Base-by-base conservation (phyloP, 129 eudicot genomes). In the Sambucus nigra region DNA sequence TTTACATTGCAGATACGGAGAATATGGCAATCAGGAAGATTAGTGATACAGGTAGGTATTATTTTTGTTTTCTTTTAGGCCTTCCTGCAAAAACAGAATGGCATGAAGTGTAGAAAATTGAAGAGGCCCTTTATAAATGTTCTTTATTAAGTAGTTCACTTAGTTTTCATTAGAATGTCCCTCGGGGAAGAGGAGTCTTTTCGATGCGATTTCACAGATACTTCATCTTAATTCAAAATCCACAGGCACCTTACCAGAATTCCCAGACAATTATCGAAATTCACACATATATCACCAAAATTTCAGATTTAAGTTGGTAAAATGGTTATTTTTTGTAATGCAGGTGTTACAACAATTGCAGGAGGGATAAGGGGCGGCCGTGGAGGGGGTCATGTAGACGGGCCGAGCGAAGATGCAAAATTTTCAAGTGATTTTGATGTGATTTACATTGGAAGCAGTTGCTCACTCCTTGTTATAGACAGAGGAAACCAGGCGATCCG, bases 391-490 rank as follows among this genome's bases (percentile, higher is more conserved):
- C 99, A 91, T 27, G 94, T 86, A 5, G 99, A 91, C 53, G 99
- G 95, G 61, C 99, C 95, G 25, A 91, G 99, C 52, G 95, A 86
- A 61, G 95, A 91, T 72, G 99, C 99, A 41, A 86, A 80, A 35
- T 91, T 91, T 65, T 91, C 99, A 1, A 80, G 69, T 45, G 99
- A 91, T 66, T 91, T 91, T 77, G 99, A 91, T 76, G 94, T 85
- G 50, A 70, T 91, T 23, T 91, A 81, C 69, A 69, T 86, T 27
- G 99, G 99, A 53, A 91, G 99, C 65, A 91, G 99, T 61, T 91
- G 99, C 64, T 91, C 99, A 2, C 88, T 91, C 50, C 94, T 91
- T 49, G 94, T 91, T 54, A 82, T 91, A 52, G 99, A 91, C 62
- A 79, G 99, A 64, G 99, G 99, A 53, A 82, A 86, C 76, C 82